Percentiles rank a stretch among this genome's conserved stretches.
Evolutionary conservation across 2,329 filamentous ascomycete genomes (phyloP).

Genomic region (Colletotrichum melonis): DNA sequence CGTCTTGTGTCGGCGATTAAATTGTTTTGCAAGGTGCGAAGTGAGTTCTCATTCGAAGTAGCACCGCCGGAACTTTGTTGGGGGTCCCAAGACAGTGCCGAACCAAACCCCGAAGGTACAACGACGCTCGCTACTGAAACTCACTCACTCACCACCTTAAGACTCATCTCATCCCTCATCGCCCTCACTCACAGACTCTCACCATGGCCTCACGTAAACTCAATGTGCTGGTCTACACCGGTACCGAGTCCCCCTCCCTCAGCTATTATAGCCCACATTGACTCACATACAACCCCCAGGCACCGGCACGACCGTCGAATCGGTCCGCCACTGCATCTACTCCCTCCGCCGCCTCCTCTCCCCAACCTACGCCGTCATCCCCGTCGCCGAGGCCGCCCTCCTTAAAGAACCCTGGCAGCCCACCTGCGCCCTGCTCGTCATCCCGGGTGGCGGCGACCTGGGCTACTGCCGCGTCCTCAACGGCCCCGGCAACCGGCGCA

Average conservation of each 20-base stretch:
- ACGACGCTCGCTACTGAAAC: slow-evolving; percentile 1
- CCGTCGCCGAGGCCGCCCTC: slow-evolving; percentile 80
- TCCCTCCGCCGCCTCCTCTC: slow-evolving; percentile 87
- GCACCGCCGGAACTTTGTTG: slow-evolving; percentile 6
- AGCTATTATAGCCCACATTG: neutral
- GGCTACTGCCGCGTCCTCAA: slow-evolving; percentile 91
- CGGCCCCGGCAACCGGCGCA: slow-evolving; percentile 86
- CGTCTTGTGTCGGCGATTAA: neutral
- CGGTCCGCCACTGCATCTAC: slow-evolving; percentile 89
- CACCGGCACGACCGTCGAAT: slow-evolving; percentile 86
- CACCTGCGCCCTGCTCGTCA: slow-evolving; percentile 88
- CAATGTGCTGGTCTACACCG: slow-evolving; percentile 94
- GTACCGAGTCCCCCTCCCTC: slow-evolving; percentile 55
- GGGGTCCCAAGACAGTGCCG: slow-evolving; percentile 17
- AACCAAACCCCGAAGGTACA: slow-evolving; percentile 9
- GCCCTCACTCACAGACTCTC: slow-evolving; percentile 8
- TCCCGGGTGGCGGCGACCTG: slow-evolving; percentile 94
- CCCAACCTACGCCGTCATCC: slow-evolving; percentile 92
- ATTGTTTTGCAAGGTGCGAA: neutral
- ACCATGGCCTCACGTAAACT: slow-evolving; percentile 76
- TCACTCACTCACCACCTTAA: slow-evolving; percentile 16
- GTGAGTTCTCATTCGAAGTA: neutral
- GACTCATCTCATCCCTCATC: slow-evolving; percentile 12
- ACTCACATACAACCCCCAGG: slow-evolving; percentile 60
- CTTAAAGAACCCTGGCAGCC: slow-evolving; percentile 92